Conservation (phyloP, 1,139 yeast genomes). For the Arxiozyma telluris region DNA sequence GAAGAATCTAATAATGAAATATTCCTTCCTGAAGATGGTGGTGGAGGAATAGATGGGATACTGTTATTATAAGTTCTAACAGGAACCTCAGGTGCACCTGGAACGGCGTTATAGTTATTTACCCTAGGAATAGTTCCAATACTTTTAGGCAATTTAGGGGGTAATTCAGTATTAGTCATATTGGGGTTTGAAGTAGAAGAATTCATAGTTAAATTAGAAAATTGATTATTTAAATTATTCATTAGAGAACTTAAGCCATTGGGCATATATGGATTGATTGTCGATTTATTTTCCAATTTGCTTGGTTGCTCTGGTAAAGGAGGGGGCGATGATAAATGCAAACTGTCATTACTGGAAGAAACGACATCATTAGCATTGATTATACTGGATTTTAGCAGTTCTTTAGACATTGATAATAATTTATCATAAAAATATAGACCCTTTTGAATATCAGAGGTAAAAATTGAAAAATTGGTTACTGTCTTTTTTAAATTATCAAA, state of each 20-base stretch:
- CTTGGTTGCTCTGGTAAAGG: constrained; percentile 6
- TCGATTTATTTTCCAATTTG: neutral
- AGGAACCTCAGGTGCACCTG: neutral
- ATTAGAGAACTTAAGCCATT: neutral
- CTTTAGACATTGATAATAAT: constrained; percentile 38
- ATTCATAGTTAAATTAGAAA: neutral
- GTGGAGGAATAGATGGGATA: constrained; percentile 6
- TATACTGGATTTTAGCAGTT: constrained; percentile 32
- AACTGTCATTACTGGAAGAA: neutral
- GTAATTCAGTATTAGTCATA: neutral
- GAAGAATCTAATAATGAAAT: constrained; percentile 1
- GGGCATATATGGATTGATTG: neutral
- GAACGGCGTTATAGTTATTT: neutral
- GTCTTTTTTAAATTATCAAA: constrained; percentile 40
- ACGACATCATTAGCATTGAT: constrained; percentile 23
- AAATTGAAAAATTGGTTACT: constrained; percentile 42
- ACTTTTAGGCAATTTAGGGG: neutral
- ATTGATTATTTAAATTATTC: neutral
- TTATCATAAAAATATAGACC: constrained; percentile 59
- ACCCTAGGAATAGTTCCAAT: neutral
- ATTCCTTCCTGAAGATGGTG: neutral
- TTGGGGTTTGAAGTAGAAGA: neutral
- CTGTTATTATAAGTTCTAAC: neutral
- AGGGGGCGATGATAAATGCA: neutral
- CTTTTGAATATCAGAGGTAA: constrained; percentile 48